phyloP scores from a whole-genome alignment of 176 grass and related monocot species.

The Themeda triandra region DNA sequence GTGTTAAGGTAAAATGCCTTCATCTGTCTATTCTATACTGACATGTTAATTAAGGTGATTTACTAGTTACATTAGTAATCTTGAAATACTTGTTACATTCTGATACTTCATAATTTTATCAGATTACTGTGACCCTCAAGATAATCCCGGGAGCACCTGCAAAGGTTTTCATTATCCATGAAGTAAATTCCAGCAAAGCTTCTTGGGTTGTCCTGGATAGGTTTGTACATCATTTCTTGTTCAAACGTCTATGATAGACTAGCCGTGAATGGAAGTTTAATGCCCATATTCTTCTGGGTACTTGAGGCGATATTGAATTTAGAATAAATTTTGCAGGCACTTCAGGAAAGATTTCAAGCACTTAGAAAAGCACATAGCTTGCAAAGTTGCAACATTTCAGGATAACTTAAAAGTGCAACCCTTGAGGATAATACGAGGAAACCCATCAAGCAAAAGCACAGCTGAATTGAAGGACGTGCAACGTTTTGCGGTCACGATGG shows the following conservation, averaged over 20 bases:
- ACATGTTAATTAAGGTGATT: neutral
- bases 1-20: constrained; percentile 42
- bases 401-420: constrained; percentile 39
- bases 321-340: constrained; percentile 35
- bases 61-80: neutral
- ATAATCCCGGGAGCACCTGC: constrained; percentile 58
- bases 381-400: constrained; percentile 61
- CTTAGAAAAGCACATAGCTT: constrained; percentile 61
- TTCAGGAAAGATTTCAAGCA: constrained; percentile 62
- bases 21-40: constrained; percentile 13
- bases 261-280: neutral
- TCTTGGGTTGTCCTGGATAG: constrained; percentile 68
- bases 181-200: constrained; percentile 59
- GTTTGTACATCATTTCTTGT: constrained; percentile 29
- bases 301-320: neutral
- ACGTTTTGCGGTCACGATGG: constrained; percentile 9
- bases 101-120: constrained; percentile 19
- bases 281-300: neutral
- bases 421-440: constrained; percentile 34
- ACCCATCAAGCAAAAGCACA: constrained; percentile 38
- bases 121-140: constrained; percentile 58
- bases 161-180: constrained; percentile 53
- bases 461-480: constrained; percentile 34
- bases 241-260: neutral
- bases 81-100: neutral